A percentile compares a stretch with the other conserved stretches of the same genome.
Conservation (phyloP, 139 green algal species). For the Picochlorum sp. region DNA sequence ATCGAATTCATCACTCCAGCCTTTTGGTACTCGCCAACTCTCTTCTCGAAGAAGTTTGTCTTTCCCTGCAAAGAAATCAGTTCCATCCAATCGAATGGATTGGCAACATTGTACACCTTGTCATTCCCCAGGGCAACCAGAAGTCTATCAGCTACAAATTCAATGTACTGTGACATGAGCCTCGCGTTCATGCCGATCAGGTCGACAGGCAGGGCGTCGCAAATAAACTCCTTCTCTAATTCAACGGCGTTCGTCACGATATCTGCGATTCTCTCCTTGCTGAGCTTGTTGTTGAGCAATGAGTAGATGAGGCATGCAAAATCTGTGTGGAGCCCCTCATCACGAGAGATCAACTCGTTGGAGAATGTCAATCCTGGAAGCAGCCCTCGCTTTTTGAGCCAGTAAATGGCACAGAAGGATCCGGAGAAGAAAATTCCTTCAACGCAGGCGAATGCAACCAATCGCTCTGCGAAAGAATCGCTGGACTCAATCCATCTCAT, state of each 20-base stretch:
- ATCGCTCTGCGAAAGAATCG: constrained; percentile 73
- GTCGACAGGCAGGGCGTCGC: constrained; percentile 72
- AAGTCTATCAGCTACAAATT: constrained; percentile 95
- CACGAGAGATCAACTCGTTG: constrained; percentile 96
- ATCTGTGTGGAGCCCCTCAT: constrained; percentile 97
- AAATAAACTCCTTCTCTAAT: constrained; percentile 95
- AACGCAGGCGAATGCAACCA: constrained; percentile 92
- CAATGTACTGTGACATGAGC: constrained; percentile 84
- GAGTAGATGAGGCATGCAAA: constrained; percentile 97
- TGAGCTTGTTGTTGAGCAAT: constrained; percentile 74
- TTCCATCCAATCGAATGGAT: constrained; percentile 98
- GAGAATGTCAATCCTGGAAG: constrained; percentile 92
- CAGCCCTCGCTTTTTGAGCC: constrained; percentile 96
- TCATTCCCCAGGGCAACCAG: constrained; percentile 73
- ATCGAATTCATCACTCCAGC: constrained; percentile 71
- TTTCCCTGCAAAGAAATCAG: constrained; percentile 82
- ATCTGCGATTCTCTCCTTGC: constrained; percentile 40
- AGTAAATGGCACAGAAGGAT: constrained; percentile 98
- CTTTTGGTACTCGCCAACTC: constrained; percentile 91
- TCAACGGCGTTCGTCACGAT: constrained; percentile 86
- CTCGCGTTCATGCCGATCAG: constrained; percentile 83
- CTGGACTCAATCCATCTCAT: constrained; percentile 84
- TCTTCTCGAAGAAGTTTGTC: constrained; percentile 97
- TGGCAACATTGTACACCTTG: constrained; percentile 73
- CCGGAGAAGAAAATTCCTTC: constrained; percentile 99